Base-by-base conservation (phyloP, 352 stramenopile species). In the Phytophthora europaea region DNA sequence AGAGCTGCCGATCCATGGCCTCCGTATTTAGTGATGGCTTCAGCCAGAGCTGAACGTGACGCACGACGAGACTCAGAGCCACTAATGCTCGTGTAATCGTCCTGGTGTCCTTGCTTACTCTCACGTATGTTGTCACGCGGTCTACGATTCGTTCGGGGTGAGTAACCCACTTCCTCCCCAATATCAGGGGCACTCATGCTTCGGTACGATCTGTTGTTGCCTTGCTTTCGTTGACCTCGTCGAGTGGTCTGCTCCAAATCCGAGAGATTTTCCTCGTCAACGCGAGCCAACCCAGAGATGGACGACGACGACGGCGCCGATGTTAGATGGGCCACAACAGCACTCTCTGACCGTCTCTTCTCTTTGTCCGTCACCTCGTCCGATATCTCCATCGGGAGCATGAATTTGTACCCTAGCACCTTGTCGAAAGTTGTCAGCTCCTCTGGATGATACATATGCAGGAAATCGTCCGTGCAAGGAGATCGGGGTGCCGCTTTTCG, bases 401-500 rank as follows among this genome's bases (percentile, higher is more conserved):
- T 97, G 63, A 97, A 97, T 73, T 94, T 92, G 77, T 94, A 94
- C 15, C 87, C 88, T 2, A 97, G 80, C 10, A 91, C 89, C 48
- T 95, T 95, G 51, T 94, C 84, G 65, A 97, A 97, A 12, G 86
- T 95, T 18, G 89, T 95, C 20, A 97, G 68, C 64, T 97, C 88
- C 45, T 95, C 87, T 8, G 85, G 87, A 61, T 95, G 88, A 40
- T 94, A 94, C 80, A 94, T 94, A 50, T 97, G 88, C 45, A 94
- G 66, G 60, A 95, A 95, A 48, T 89, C 87, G 28, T 95, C 87
- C 6, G 86, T 93, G 48, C 70, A 88, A 2, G 73, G 79, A 50
- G 80, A 70, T 20, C 51, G 67, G 16, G 61, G 61, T 26, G 67
- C 64, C 26, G 33, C 54, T 38, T 79, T 75, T 4, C 60, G 67